phyloP scores from a whole-genome alignment of 768 basidiomycete genomes.

The Russula brevipes region DNA sequence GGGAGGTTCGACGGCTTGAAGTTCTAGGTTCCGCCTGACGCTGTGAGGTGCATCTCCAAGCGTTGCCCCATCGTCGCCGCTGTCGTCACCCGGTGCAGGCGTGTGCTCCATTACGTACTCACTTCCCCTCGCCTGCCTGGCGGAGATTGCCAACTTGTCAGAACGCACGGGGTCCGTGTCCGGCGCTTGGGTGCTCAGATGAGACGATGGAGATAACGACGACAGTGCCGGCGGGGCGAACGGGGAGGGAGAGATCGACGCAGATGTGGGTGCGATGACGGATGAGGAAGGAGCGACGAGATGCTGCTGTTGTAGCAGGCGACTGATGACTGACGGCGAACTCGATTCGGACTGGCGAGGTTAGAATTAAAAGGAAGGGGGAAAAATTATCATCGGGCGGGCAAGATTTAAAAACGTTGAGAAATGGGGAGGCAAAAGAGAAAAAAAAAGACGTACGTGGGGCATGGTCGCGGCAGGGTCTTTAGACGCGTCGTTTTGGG shows the following conservation, averaged over 20 bases:
- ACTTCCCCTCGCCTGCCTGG: not conserved
- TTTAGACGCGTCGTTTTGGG: conserved; percentile 1
- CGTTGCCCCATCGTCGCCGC: not conserved
- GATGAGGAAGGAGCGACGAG: not conserved
- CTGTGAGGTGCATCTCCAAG: not conserved
- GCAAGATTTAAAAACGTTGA: no score
- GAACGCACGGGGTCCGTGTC: not conserved
- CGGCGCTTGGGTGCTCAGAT: not conserved
- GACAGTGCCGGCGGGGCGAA: conserved; percentile 4
- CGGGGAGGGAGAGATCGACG: conserved; percentile 10
- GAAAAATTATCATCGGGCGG: not conserved
- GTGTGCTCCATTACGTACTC: not conserved
- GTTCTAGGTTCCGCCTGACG: no score
- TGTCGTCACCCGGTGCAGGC: no score
- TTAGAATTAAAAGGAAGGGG: no score
- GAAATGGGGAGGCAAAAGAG: not conserved
- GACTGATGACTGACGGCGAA: not conserved
- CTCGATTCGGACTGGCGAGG: not conserved
- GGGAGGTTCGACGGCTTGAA: no score
- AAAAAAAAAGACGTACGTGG: not conserved
- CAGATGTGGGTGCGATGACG: not conserved
- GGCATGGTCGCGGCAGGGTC: not conserved
- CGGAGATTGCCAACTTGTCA: not conserved
- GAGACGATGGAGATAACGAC: not conserved
- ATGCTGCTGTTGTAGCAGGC: not conserved